Base-by-base conservation (phyloP, 2,329 filamentous ascomycete genomes). In the Claviceps humidiphila region DNA sequence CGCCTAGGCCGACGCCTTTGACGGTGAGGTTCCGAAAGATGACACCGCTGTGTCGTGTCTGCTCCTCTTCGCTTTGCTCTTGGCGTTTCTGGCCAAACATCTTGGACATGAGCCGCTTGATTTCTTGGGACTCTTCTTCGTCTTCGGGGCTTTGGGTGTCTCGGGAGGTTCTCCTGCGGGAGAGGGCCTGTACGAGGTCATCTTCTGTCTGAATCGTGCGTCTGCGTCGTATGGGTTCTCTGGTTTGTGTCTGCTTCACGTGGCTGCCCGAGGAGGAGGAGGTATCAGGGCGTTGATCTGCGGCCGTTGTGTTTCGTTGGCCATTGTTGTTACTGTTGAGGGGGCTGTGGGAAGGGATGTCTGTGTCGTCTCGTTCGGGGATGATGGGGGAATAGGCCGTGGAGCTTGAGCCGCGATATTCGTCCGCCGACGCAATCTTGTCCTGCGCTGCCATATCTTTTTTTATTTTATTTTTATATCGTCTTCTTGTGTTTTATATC, bases 11-110 rank as follows among this genome's bases (percentile, higher is more conserved):
- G 52, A 81, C 75, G 0, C 85, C 85, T 52, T 81, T 84, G 17
- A 89, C 84, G 0, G 81, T 87, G 30, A 89, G 67, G 51, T 83
- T 72, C 47, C 82, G 82, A 70, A 85, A 89, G 5, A 87, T 68
- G 13, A 89, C 80, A 38, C 85, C 85, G 26, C 78, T 73, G 61
- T 87, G 84, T 22, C 83, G 71, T 0, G 81, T 84, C 61, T 85
- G 80, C 58, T 85, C 83, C 55, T 85, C 82, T 55, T 86, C 78
- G 1, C 81, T 84, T n/a, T 78, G 70, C 45, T 76, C 74, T 57
- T 84, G 81, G 5, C 84, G 74, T 20, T 77, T 76, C 38, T 73
- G 69, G 5, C 84, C 84, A 59, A 87, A 88, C 75, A 88, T 85
- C 3, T 78, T 78, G 0, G 82, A 85, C 71, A 88, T 80, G 41